phyloP scores from a whole-genome alignment of 1,139 yeast species.

The Magnusiomyces tetraspermus region DNA sequence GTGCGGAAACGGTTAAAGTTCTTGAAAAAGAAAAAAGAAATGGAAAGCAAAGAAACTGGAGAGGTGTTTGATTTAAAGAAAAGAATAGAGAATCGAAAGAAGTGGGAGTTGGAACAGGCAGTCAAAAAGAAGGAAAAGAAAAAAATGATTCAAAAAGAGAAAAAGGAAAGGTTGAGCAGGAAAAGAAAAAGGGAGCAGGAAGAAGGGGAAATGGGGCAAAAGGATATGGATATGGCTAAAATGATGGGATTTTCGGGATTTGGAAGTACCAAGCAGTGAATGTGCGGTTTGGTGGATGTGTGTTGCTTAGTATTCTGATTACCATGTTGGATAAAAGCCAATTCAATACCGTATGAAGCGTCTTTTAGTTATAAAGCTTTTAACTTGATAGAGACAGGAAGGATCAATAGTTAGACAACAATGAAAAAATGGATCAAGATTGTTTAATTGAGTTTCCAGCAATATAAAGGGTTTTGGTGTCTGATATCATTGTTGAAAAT shows the following conservation, averaged over 20 bases:
- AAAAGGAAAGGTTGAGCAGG: constrained; percentile 22
- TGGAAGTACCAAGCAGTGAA: constrained; percentile 14
- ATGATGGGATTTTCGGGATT: constrained; percentile 57
- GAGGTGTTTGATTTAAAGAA: constrained; percentile 35
- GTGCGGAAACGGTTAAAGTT: constrained; percentile 30
- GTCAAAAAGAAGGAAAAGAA: constrained; percentile 29
- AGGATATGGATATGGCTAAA: constrained; percentile 33
- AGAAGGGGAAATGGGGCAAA: constrained; percentile 17
- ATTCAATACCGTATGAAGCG: too few relatives aligned
- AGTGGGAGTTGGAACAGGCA: constrained; percentile 37
- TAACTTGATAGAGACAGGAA: too few relatives aligned
- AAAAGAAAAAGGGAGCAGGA: constrained; percentile 21
- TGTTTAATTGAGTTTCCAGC: too few relatives aligned
- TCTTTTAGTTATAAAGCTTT: too few relatives aligned
- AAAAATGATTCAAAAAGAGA: constrained; percentile 20
- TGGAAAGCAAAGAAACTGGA: constrained; percentile 33
- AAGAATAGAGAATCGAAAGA: constrained; percentile 38
- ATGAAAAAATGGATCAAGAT: too few relatives aligned
- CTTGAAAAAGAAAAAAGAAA: constrained; percentile 29
- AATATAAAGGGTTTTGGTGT: too few relatives aligned
- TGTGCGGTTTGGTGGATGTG: too few relatives aligned
- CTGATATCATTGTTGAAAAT: too few relatives aligned
- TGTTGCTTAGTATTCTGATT: too few relatives aligned
- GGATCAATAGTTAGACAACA: too few relatives aligned
- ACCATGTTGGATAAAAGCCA: too few relatives aligned